Percentiles rank a stretch among this genome's conserved stretches.
Conservation (phyloP, 208 protist genomes). For the Wallacemonas sp. region DNA sequence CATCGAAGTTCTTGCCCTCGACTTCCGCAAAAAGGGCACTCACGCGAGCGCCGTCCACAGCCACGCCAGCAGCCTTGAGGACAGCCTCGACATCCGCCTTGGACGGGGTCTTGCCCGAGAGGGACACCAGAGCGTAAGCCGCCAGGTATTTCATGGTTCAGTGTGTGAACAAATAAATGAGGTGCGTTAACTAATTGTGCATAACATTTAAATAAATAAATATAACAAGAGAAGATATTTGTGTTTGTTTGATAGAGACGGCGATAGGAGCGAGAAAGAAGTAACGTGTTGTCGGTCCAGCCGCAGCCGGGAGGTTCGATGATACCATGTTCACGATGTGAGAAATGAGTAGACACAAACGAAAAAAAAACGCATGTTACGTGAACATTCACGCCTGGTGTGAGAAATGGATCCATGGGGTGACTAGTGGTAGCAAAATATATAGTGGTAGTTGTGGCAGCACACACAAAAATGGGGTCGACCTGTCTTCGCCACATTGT, state of each 20-base stretch:
- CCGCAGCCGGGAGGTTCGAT: too few species aligned
- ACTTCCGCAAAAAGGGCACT: conserved; percentile 77
- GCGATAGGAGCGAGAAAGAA: too few species aligned
- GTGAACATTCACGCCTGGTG: neutral
- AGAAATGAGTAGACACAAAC: neutral
- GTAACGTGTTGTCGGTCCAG: too few species aligned
- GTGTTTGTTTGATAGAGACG: too few species aligned
- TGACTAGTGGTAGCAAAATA: too few species aligned
- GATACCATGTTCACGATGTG: neutral
- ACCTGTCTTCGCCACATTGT: too few species aligned
- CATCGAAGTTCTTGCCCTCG: conserved; percentile 91
- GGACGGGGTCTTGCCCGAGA: conserved; percentile 82
- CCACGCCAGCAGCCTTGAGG: conserved; percentile 83
- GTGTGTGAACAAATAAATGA: conserved; percentile 14
- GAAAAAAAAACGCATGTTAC: conserved; percentile 2
- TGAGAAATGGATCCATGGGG: too few species aligned
- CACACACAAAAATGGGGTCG: too few species aligned
- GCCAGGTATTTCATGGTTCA: conserved; percentile 91
- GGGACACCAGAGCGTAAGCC: conserved; percentile 89
- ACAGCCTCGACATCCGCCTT: conserved; percentile 87
- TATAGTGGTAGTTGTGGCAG: too few species aligned
- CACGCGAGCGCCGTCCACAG: conserved; percentile 73
- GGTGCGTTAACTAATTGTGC: neutral
- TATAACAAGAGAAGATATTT: too few species aligned
- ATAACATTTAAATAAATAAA: too few species aligned